phyloP scores from a whole-genome alignment of 1,284 basidiomycete species.

The Ganoderma boninense region DNA sequence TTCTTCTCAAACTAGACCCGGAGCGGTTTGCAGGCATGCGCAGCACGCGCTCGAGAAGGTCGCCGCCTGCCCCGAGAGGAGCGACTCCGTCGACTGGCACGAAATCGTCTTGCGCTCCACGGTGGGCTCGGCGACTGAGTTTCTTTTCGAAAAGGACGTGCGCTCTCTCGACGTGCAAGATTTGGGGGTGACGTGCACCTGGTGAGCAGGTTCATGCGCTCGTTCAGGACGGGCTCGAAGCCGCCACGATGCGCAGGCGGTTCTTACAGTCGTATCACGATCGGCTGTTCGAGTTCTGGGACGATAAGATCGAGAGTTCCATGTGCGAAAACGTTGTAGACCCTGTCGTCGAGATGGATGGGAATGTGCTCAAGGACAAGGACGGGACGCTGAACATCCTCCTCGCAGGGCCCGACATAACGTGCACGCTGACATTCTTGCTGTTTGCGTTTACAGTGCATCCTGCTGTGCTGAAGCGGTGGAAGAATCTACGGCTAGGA shows the following conservation, averaged over 20 bases:
- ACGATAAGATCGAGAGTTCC: constrained; percentile 51
- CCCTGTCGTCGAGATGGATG: constrained; percentile 52
- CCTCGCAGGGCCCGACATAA: constrained; percentile 49
- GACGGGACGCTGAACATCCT: constrained; percentile 47
- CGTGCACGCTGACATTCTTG: constrained; percentile 46
- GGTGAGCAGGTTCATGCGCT: constrained; percentile 40
- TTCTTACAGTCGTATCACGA: constrained; percentile 50
- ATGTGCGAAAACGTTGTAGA: constrained; percentile 60
- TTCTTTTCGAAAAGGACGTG: constrained; percentile 48
- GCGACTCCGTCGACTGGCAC: constrained; percentile 59
- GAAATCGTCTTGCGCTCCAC: constrained; percentile 49
- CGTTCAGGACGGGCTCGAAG: constrained; percentile 46
- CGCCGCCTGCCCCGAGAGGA: constrained; percentile 47
- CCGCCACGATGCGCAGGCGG: constrained; percentile 48
- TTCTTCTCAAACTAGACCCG: no score
- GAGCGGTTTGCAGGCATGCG: constrained; percentile 31
- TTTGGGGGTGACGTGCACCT: constrained; percentile 28
- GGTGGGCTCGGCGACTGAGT: constrained; percentile 49
- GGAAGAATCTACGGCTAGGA: no score
- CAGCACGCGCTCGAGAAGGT: constrained; percentile 43
- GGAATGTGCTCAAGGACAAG: constrained; percentile 45
- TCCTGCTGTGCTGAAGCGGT: constrained; percentile 46
- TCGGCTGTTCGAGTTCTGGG: constrained; percentile 58
- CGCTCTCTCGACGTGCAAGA: constrained; percentile 38
- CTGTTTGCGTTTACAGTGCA: constrained; percentile 49